These are phyloP conservation scores for Trichoderma simmonsii DNA, from an alignment of 2,329 filamentous ascomycete species.

Conservation along the genomic window DNA sequence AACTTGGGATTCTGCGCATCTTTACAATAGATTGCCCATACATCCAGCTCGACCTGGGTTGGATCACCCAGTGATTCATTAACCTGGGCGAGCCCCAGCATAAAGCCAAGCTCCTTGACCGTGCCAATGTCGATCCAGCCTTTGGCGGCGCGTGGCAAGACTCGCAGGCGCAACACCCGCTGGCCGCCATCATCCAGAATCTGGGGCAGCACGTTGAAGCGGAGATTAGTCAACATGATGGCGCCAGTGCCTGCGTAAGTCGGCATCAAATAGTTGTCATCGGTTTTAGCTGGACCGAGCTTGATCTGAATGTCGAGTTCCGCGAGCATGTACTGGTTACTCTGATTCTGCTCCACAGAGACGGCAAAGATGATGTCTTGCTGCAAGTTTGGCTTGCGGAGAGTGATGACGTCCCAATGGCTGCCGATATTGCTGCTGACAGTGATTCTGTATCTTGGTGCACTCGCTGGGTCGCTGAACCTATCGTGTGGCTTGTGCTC, in stretches of 20 bases:
- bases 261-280: not conserved
- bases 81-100: not conserved
- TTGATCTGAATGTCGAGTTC: not conserved
- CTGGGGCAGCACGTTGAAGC: not conserved
- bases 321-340: not conserved
- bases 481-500: not conserved
- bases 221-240: not conserved
- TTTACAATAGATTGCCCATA: not conserved
- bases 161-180: not conserved
- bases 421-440: not conserved
- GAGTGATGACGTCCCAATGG: not conserved
- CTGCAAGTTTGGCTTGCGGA: not conserved
- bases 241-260: not conserved
- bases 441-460: not conserved
- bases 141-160: not conserved
- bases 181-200: not conserved
- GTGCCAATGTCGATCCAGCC: not conserved
- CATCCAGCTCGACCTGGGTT: not conserved
- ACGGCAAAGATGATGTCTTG: not conserved
- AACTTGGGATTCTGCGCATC: not conserved
- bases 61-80: not conserved
- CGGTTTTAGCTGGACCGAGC: not conserved
- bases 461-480: not conserved
- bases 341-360: not conserved
- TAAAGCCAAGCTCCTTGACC: not conserved